A percentile compares a stretch with the other conserved stretches of the same genome.
These are phyloP conservation scores for Dioscorea alata DNA, from an alignment of 106 monocot genomes.

Conservation along the genomic window DNA sequence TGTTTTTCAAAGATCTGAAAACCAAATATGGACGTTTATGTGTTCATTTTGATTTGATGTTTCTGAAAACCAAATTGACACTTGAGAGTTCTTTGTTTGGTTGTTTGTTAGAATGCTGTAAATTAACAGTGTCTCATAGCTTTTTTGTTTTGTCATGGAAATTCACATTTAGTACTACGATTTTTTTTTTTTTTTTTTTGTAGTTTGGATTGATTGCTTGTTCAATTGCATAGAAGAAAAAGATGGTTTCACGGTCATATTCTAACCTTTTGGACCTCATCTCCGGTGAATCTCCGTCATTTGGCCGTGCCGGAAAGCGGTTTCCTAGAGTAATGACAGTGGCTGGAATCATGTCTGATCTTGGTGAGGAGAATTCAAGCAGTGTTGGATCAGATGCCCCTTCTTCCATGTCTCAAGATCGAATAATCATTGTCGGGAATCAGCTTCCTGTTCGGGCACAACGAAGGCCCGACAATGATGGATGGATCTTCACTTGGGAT, in stretches of 20 bases:
- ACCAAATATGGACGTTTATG: too few species aligned
- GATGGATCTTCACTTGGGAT: slow-evolving; percentile 53
- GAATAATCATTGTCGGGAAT: slow-evolving; percentile 39
- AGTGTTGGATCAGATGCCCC: slow-evolving; percentile 16
- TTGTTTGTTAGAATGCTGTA: too few species aligned
- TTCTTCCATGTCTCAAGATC: slow-evolving; percentile 30
- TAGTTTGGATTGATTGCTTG: too few species aligned
- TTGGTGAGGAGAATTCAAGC: slow-evolving; percentile 32
- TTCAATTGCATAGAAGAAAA: background rate
- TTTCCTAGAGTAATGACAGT: slow-evolving; percentile 50
- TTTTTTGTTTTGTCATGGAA: too few species aligned
- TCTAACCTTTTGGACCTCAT: slow-evolving; percentile 42
- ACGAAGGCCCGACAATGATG: slow-evolving; percentile 14
- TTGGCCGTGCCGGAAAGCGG: slow-evolving; percentile 26
- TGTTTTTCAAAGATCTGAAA: too few species aligned
- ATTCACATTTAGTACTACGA: too few species aligned
- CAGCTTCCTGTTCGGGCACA: slow-evolving; percentile 41
- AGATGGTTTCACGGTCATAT: slow-evolving; percentile 47
- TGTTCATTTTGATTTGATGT: too few species aligned
- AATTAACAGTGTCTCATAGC: too few species aligned
- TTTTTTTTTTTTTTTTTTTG: too few species aligned
- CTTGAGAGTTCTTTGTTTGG: too few species aligned
- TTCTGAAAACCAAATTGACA: too few species aligned
- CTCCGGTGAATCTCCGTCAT: slow-evolving; percentile 21
- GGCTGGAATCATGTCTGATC: slow-evolving; percentile 38